Evolutionary conservation across 2,329 filamentous ascomycete species (phyloP).

Genomic region (Fusarium nodosum): DNA sequence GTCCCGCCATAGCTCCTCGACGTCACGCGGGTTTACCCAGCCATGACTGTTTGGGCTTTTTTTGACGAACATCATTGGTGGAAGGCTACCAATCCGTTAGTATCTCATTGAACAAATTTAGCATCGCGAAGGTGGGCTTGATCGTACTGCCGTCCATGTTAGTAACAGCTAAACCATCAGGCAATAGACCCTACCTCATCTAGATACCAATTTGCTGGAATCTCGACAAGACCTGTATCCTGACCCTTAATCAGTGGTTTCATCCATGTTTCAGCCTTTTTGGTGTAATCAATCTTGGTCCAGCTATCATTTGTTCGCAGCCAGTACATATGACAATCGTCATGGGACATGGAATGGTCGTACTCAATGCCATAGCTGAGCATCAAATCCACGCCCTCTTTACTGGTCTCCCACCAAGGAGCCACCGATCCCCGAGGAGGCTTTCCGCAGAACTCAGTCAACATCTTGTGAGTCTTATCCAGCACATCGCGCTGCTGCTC

Average conservation of each 20-base stretch:
- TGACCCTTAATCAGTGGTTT: constrained; percentile 70
- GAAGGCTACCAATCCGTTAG: constrained; percentile 53
- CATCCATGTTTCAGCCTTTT: constrained; percentile 48
- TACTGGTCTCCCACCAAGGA: constrained; percentile 80
- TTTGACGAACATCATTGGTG: constrained; percentile 81
- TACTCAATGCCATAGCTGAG: constrained; percentile 78
- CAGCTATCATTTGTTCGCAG: constrained; percentile 73
- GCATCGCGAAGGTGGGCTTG: fast-evolving
- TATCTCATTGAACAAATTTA: fast-evolving
- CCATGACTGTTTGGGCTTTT: constrained; percentile 74
- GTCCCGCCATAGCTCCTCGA: constrained; percentile 75
- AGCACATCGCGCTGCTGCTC: constrained; percentile 83
- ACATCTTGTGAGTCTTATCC: constrained; percentile 78
- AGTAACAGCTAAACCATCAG: fast-evolving
- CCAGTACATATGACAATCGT: constrained; percentile 74
- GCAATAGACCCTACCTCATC: constrained; percentile 58
- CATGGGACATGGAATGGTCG: constrained; percentile 71
- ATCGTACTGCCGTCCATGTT: background rate
- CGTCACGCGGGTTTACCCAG: constrained; percentile 68
- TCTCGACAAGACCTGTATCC: constrained; percentile 74
- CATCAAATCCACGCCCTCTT: constrained; percentile 75
- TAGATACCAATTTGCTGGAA: constrained; percentile 72
- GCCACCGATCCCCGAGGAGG: constrained; percentile 79
- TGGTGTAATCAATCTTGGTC: constrained; percentile 75
- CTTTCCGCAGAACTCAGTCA: constrained; percentile 77